These are phyloP conservation scores for Neonectria neomacrospora DNA, from an alignment of 2,329 filamentous ascomycete genomes.

Conservation along the genomic window DNA sequence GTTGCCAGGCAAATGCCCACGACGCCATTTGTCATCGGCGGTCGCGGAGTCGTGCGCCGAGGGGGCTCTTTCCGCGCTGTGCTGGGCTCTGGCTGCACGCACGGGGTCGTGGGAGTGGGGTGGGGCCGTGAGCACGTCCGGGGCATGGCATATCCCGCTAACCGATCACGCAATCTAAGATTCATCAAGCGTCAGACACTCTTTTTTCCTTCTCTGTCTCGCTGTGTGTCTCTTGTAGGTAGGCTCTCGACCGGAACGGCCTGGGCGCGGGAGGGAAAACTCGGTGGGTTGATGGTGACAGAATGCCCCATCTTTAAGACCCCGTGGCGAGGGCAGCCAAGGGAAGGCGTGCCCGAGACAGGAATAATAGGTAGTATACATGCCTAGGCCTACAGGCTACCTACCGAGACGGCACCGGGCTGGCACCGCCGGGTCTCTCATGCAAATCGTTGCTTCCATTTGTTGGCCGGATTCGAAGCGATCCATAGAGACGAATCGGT, in stretches of 20 bases:
- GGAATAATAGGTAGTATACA: background rate
- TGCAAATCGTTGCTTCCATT: conserved; percentile 7
- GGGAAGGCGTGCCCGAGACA: conserved; percentile 24
- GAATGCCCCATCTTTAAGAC: conserved; percentile 10
- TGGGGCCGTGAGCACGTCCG: conserved; percentile 42
- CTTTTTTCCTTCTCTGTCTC: conserved; percentile 19
- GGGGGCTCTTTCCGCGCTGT: conserved; percentile 3
- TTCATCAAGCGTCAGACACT: conserved; percentile 43
- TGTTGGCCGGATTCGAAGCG: conserved; percentile 34
- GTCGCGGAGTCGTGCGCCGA: conserved; percentile 38
- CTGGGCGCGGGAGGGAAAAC: conserved; percentile 44
- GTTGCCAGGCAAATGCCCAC: conserved; percentile 41
- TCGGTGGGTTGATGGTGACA: conserved; percentile 31
- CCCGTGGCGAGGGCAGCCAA: conserved; percentile 12
- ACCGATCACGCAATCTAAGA: conserved; percentile 48
- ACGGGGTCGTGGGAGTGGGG: conserved; percentile 10
- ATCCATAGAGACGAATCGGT: conserved; percentile 45
- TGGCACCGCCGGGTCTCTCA: background rate
- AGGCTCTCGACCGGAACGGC: background rate
- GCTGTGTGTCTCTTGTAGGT: conserved; percentile 2
- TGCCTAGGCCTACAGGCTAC: no score
- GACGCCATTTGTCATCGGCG: conserved; percentile 43
- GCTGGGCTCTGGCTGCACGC: conserved; percentile 1
- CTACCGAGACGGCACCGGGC: background rate
- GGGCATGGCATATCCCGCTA: conserved; percentile 46